These are phyloP conservation scores for Oryza australiensis DNA, from an alignment of 176 grass and related monocot species.

Conservation along the genomic window DNA sequence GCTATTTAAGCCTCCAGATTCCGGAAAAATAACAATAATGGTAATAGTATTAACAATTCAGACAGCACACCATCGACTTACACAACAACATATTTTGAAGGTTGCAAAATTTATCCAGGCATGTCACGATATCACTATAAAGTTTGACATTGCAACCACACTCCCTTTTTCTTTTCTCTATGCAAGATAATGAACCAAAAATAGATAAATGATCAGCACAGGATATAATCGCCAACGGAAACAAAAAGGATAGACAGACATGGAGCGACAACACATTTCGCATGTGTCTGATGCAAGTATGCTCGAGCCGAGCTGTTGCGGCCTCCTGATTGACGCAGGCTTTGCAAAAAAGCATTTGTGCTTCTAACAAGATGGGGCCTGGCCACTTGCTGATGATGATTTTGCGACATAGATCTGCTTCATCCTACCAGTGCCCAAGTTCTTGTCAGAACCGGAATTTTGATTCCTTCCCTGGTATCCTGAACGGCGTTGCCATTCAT, in stretches of 20 bases:
- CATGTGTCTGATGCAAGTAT: not conserved
- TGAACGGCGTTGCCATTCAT: constrained; percentile 72
- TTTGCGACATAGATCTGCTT: constrained; percentile 97
- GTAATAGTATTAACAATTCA: constrained; percentile 27
- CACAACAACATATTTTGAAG: constrained; percentile 17
- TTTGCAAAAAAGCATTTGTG: constrained; percentile 18
- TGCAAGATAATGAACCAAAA: constrained; percentile 47
- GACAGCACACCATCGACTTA: constrained; percentile 25
- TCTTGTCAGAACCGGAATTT: constrained; percentile 61
- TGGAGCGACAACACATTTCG: constrained; percentile 22
- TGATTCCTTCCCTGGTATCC: constrained; percentile 63
- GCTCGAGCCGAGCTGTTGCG: not conserved
- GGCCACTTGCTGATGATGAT: constrained; percentile 43
- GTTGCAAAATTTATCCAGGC: constrained; percentile 44
- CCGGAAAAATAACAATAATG: constrained; percentile 25
- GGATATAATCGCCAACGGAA: constrained; percentile 31
- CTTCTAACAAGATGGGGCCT: constrained; percentile 41
- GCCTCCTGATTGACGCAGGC: not conserved
- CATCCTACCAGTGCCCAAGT: constrained; percentile 66
- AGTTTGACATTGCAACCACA: constrained; percentile 26
- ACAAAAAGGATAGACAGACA: constrained; percentile 22
- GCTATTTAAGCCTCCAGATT: not conserved
- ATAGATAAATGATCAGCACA: constrained; percentile 23
- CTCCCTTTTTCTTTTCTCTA: constrained; percentile 32
- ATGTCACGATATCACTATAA: constrained; percentile 3